Evolutionary conservation across 1,139 yeast genomes (phyloP), one percentile per base, ranked within the genome.

Genomic region (Geotrichum phurueaensis): DNA sequence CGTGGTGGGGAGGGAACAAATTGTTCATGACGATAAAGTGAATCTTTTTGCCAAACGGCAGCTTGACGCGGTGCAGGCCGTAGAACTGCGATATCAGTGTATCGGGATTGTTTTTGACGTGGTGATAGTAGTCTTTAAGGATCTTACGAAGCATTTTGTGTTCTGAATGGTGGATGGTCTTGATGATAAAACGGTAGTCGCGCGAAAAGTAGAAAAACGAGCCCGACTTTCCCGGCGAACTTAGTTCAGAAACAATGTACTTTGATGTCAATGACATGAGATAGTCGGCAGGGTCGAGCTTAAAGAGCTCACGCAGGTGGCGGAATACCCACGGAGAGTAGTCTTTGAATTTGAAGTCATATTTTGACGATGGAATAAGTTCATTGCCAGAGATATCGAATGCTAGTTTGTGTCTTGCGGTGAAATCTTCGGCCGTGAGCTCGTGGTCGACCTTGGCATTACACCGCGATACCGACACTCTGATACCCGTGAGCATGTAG

Each of bases 11-110:
- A 0, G 99, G 99, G 74, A 95, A 94, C 60, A 95, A 79, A 71
- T 94, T 94, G 76, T 95, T 94, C 99, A 95, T 95, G 53, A 94
- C 97, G 60, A 94, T 80, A 68, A 94, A 94, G 74, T 94, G 96
- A 51, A 94, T 90, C 71, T 89, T 92, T 63, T 95, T 83, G 25
- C 86, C 84, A 51, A 87, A 81, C 15, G 94, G 96, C 84, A 94
- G 86, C 72, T 94, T 92, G 57, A 94, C 88, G 61, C 99, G 79
- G 73, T 94, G 99, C 60, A 94, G 79, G 0, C 99, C 99, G 73
- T 94, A 94, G 72, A 94, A 91, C 73, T 95, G 99, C 29, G 96
- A 87, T 3, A 94, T 77, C 65, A 94, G 79, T 0, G 99, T 94
- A 70, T 90, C 85, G 27, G 98, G 97, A 69, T 92, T 87, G 29